Evolutionary conservation across 2,329 filamentous ascomycete genomes (phyloP).

Genomic region (Calonectria henricotiae): DNA sequence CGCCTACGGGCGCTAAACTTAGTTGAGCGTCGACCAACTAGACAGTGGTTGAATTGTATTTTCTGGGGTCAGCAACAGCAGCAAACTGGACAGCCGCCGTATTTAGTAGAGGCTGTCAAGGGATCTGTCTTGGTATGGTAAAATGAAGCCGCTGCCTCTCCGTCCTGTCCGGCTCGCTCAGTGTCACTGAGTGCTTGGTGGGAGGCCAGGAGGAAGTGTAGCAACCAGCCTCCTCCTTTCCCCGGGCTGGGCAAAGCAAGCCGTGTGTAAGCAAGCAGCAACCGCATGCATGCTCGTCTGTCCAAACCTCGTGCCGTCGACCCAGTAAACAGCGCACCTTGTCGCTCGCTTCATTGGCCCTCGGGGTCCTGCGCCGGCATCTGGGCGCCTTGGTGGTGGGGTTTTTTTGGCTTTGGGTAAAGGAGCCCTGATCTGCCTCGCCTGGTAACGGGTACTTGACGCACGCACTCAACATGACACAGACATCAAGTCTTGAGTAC

Average conservation of each 20-base stretch:
- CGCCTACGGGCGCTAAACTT: conserved; percentile 49
- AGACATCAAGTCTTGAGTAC: conserved; percentile 36
- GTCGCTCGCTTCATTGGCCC: conserved; percentile 49
- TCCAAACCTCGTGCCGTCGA: conserved; percentile 34
- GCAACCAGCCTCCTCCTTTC: conserved; percentile 21
- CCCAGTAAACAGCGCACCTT: conserved; percentile 43
- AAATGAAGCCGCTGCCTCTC: conserved; percentile 3
- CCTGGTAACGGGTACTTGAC: conserved; percentile 43
- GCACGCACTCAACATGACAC: conserved; percentile 19
- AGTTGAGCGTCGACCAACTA: conserved; percentile 36
- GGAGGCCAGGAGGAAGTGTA: neutral
- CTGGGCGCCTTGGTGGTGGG: conserved; percentile 41
- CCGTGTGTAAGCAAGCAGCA: conserved; percentile 4
- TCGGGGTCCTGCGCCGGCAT: conserved; percentile 33
- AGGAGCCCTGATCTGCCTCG: conserved; percentile 33
- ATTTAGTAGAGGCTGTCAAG: neutral
- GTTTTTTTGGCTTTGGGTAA: conserved; percentile 38
- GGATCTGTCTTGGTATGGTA: neutral
- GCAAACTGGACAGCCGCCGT: neutral
- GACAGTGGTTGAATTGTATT: conserved; percentile 34
- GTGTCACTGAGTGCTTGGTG: neutral
- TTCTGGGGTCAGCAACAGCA: conserved; percentile 25
- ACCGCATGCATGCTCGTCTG: conserved; percentile 18
- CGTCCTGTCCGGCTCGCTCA: neutral
- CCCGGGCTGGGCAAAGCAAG: conserved; percentile 5